Conservation (phyloP, 306 rosid species). For the Castanea mollissima region DNA sequence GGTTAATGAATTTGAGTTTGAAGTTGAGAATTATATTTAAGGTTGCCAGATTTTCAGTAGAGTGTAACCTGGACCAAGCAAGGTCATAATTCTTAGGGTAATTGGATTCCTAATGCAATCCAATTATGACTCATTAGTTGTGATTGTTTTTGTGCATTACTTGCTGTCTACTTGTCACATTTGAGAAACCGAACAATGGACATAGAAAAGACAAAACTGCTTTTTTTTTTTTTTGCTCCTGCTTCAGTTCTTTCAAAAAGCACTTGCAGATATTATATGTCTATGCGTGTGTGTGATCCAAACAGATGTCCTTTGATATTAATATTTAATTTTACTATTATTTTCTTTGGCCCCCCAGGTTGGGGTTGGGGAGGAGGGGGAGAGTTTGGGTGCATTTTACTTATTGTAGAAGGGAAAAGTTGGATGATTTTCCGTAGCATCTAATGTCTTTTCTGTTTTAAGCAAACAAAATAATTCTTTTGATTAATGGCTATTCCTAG, state of each 20-base stretch:
- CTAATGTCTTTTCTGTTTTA: background rate
- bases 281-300: no score
- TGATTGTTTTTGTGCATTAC: background rate
- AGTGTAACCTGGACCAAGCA: background rate
- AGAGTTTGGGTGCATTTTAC: no score
- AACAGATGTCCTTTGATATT: no score
- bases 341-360: background rate
- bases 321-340: background rate
- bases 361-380: no score
- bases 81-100: background rate
- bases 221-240: background rate
- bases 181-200: background rate
- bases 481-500: background rate
- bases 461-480: background rate
- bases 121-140: background rate
- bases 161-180: background rate
- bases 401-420: background rate
- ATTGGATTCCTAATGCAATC: background rate
- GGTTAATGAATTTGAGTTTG: background rate
- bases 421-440: background rate
- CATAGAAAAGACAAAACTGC: background rate
- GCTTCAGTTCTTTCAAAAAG: no score
- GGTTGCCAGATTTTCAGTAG: background rate
- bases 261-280: no score
- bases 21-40: background rate